phyloP scores from a whole-genome alignment of 129 eudicot species.

The Helianthus tuberosus region DNA sequence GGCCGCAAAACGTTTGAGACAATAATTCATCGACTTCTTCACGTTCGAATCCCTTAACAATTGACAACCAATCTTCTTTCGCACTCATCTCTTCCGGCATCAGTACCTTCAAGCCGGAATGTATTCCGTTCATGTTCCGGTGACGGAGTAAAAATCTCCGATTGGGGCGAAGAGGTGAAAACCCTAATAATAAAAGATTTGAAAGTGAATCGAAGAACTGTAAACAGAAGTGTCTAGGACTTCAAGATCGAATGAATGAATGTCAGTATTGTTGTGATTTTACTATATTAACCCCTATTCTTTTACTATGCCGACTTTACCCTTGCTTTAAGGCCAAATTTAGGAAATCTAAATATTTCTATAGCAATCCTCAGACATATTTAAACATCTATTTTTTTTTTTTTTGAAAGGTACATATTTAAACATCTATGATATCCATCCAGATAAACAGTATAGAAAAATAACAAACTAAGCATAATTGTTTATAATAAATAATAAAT shows the following conservation, averaged over 20 bases:
- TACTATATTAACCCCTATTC: neutral
- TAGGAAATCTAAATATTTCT: neutral
- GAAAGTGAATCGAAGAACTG: neutral
- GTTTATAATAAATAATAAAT: too few relatives aligned
- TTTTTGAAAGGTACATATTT: too few relatives aligned
- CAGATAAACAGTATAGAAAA: too few relatives aligned
- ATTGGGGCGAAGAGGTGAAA: neutral
- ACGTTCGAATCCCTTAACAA: slow-evolving; percentile 29
- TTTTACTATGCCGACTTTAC: neutral
- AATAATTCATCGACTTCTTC: slow-evolving; percentile 49
- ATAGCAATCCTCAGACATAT: too few relatives aligned
- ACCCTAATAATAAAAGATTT: neutral
- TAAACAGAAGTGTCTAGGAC: neutral
- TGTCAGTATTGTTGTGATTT: neutral
- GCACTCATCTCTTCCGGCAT: slow-evolving; percentile 20
- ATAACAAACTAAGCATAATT: too few relatives aligned
- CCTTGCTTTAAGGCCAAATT: neutral
- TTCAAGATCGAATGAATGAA: neutral
- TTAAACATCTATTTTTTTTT: too few relatives aligned
- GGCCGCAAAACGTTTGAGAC: slow-evolving; percentile 41
- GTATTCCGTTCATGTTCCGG: slow-evolving; percentile 43
- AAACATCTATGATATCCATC: too few relatives aligned
- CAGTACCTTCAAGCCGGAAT: slow-evolving; percentile 8
- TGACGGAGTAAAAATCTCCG: neutral
- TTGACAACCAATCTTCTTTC: slow-evolving; percentile 30